Conservation (phyloP, 257 asterid species). For the Solanum verrucosum region DNA sequence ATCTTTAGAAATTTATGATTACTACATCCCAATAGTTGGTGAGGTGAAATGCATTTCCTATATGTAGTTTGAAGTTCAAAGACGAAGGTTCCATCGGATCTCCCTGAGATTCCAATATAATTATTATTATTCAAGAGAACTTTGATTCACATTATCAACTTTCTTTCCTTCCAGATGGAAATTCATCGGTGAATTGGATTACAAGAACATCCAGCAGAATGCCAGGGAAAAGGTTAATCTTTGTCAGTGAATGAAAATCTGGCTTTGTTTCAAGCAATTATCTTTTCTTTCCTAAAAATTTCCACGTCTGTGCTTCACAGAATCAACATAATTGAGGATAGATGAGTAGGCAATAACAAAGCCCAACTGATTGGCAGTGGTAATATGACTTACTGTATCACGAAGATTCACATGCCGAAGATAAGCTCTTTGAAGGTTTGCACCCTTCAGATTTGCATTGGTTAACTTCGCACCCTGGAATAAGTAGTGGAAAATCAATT, state of each 20-base stretch:
- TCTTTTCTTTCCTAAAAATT: background rate
- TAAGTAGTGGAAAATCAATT: background rate
- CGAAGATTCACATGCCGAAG: conserved; percentile 86
- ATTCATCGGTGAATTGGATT: background rate
- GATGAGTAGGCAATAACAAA: background rate
- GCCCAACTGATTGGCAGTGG: background rate
- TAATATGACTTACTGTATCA: conserved; percentile 51
- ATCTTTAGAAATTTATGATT: background rate
- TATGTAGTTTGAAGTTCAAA: background rate
- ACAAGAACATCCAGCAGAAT: background rate
- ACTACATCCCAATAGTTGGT: background rate
- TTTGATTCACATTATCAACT: background rate
- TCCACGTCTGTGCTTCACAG: background rate
- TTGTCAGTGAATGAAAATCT: background rate
- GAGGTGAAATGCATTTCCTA: background rate
- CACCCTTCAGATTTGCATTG: conserved; percentile 80
- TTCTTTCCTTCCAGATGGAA: background rate
- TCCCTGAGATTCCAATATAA: background rate
- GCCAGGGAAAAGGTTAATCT: background rate
- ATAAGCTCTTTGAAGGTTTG: conserved; percentile 94
- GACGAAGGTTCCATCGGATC: background rate
- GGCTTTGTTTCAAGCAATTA: background rate
- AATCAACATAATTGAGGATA: background rate
- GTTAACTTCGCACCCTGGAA: conserved; percentile 81
- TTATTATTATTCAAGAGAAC: background rate